phyloP scores from a whole-genome alignment of 139 green algal genomes.

The Medakamo hakoo region DNA sequence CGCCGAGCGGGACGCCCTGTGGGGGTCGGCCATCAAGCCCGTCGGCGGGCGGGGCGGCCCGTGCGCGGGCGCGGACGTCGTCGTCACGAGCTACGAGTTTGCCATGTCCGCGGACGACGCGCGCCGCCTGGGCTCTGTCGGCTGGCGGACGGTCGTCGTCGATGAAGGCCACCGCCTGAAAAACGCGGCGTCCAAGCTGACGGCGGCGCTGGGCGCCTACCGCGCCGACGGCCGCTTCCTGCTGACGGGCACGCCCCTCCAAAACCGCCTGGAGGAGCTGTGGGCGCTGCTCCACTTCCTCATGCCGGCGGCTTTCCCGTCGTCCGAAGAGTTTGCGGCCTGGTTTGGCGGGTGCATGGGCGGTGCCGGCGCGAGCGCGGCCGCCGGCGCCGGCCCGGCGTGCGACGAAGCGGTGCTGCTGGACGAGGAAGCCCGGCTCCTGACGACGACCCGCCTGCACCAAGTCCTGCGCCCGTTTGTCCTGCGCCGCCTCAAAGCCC shows the following conservation, averaged over 20 bases:
- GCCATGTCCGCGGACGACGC: not conserved
- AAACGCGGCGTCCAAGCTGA: conserved; percentile 61
- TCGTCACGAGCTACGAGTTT: conserved; percentile 39
- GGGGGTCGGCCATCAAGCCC: conserved; percentile 7
- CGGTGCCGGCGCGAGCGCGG: conserved; percentile 1
- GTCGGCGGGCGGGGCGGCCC: not conserved
- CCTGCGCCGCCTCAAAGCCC: conserved; percentile 74
- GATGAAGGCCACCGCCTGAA: conserved; percentile 54
- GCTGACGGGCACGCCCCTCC: conserved; percentile 75
- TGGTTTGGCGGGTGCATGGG: conserved; percentile 2
- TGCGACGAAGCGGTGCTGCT: conserved; percentile 31
- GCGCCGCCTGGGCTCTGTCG: conserved; percentile 11
- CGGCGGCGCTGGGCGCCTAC: conserved; percentile 27
- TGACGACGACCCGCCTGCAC: conserved; percentile 64
- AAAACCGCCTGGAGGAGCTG: conserved; percentile 82
- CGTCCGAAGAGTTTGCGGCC: conserved; percentile 1
- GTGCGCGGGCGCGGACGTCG: conserved; percentile 20
- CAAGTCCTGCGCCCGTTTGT: conserved; percentile 74
- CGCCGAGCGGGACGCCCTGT: conserved; percentile 10
- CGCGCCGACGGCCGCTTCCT: conserved; percentile 25
- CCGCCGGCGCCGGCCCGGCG: not conserved
- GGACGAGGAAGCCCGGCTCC: conserved; percentile 20
- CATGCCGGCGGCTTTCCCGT: conserved; percentile 37
- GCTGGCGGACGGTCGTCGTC: conserved; percentile 35
- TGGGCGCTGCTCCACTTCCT: conserved; percentile 92